phyloP scores from a whole-genome alignment of 2,329 filamentous ascomycete genomes.

The Didymella sp. region DNA sequence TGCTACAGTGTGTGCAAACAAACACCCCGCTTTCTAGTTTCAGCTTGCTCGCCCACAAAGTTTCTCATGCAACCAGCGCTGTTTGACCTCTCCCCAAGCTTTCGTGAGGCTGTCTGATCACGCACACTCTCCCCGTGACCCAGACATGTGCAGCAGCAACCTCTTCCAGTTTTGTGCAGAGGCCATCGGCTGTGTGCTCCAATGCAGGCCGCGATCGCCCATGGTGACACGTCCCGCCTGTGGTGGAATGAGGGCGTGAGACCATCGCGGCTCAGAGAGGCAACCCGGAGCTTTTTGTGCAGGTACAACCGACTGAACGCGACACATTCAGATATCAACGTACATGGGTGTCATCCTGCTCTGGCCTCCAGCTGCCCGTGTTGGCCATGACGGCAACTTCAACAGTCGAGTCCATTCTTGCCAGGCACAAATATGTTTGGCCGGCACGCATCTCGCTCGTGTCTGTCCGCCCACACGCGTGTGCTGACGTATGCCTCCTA shows the following conservation, averaged over 20 bases:
- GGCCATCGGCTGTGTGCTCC: slow-evolving; percentile 3
- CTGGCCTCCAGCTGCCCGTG: background rate
- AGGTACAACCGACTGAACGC: slow-evolving; percentile 6
- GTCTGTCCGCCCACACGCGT: slow-evolving; percentile 1
- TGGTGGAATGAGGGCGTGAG: slow-evolving; percentile 16
- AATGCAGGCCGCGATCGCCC: slow-evolving; percentile 17
- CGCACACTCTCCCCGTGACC: slow-evolving; percentile 4
- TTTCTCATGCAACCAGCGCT: slow-evolving; percentile 26
- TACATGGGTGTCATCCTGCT: slow-evolving; percentile 3
- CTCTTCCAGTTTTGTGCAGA: background rate
- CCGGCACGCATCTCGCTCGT: background rate
- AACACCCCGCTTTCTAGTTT: slow-evolving; percentile 23
- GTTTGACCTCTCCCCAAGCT: slow-evolving; percentile 14
- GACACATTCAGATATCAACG: background rate
- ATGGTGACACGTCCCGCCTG: slow-evolving; percentile 15
- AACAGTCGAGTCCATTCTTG: background rate
- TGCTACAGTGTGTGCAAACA: slow-evolving; percentile 2
- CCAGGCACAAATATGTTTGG: background rate
- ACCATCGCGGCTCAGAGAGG: slow-evolving; percentile 4
- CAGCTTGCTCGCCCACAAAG: slow-evolving; percentile 25
- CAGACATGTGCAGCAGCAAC: background rate
- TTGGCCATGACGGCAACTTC: background rate
- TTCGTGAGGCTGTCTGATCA: background rate
- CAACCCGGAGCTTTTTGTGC: slow-evolving; percentile 6
- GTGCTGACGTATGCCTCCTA: slow-evolving; percentile 18